Evolutionary conservation across 2,329 filamentous ascomycete species (phyloP).

Genomic region (Pseudogymnoascus sp.): DNA sequence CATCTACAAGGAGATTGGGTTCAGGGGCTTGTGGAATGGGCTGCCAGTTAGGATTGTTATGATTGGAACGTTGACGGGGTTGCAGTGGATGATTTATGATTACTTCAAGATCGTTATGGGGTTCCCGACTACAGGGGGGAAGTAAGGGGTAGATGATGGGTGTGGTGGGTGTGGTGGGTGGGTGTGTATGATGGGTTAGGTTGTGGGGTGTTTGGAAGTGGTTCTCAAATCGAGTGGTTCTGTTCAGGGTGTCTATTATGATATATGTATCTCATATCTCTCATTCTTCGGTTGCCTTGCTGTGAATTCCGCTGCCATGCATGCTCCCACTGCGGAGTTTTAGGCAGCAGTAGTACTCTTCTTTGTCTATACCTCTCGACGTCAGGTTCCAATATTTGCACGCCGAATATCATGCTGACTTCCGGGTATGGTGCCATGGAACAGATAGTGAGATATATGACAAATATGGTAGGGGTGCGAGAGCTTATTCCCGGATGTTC

Average conservation of each 20-base stretch:
- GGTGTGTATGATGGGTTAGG: neutral
- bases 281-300: neutral
- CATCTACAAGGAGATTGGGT: constrained; percentile 84
- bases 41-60: constrained; percentile 81
- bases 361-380: neutral
- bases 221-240: neutral
- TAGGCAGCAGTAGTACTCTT: neutral
- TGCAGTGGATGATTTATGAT: constrained; percentile 94
- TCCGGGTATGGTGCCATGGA: neutral
- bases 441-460: neutral
- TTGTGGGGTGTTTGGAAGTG: neutral
- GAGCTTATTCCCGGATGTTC: neutral
- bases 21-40: constrained; percentile 85
- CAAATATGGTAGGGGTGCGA: neutral
- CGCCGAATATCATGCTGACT: neutral
- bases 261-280: neutral
- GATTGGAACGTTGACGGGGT: constrained; percentile 57
- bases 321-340: neutral
- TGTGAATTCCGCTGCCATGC: neutral
- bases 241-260: neutral
- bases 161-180: neutral
- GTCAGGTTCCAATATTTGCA: neutral
- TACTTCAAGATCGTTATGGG: constrained; percentile 90
- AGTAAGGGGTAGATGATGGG: constrained; percentile 15
- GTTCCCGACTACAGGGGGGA: constrained; percentile 72